Percentiles rank a stretch among this genome's conserved stretches.
Evolutionary conservation across 2,329 filamentous ascomycete species (phyloP).

Genomic region (Byssoonygena ceratinophila): DNA sequence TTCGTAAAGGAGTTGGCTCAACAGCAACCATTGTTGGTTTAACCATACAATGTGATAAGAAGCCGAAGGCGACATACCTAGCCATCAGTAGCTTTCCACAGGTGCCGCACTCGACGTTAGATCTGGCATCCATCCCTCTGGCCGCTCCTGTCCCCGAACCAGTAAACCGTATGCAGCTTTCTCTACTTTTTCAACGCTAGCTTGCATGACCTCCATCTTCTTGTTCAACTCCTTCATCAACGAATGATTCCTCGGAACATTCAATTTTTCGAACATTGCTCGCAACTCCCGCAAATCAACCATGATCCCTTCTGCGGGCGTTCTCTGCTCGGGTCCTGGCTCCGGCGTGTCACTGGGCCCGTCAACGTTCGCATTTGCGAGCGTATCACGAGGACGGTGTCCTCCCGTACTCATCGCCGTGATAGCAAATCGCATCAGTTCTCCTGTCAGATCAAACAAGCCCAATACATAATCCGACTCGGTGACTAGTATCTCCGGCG

Average conservation of each 20-base stretch:
- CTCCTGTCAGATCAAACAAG: slow-evolving; percentile 85
- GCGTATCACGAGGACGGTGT: slow-evolving; percentile 29
- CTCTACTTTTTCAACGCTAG: slow-evolving; percentile 90
- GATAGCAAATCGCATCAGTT: slow-evolving; percentile 94
- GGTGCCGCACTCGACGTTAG: slow-evolving; percentile 37
- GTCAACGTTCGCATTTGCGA: slow-evolving; percentile 16
- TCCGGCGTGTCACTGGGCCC: slow-evolving; percentile 16
- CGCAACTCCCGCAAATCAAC: slow-evolving; percentile 70
- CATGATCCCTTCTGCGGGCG: slow-evolving; percentile 44
- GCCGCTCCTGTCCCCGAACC: slow-evolving; percentile 77
- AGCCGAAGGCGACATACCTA: not conserved
- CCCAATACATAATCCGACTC: slow-evolving; percentile 81
- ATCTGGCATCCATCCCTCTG: slow-evolving; percentile 86
- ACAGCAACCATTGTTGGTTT: no score
- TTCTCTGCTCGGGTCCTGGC: slow-evolving; percentile 32
- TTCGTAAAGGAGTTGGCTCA: no score
- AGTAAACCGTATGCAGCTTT: slow-evolving; percentile 75
- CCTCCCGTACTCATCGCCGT: slow-evolving; percentile 71
- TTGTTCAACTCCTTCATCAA: slow-evolving; percentile 56
- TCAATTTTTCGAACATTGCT: slow-evolving; percentile 62
- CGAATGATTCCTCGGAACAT: slow-evolving; percentile 44
- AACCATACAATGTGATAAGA: no score
- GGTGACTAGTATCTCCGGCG: slow-evolving; percentile 53
- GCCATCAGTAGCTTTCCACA: slow-evolving; percentile 30
- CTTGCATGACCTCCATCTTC: slow-evolving; percentile 78